Evolutionary conservation across 2,329 filamentous ascomycete genomes (phyloP), one percentile per base, ranked within the genome.

Genomic region (Alternaria rosae): DNA sequence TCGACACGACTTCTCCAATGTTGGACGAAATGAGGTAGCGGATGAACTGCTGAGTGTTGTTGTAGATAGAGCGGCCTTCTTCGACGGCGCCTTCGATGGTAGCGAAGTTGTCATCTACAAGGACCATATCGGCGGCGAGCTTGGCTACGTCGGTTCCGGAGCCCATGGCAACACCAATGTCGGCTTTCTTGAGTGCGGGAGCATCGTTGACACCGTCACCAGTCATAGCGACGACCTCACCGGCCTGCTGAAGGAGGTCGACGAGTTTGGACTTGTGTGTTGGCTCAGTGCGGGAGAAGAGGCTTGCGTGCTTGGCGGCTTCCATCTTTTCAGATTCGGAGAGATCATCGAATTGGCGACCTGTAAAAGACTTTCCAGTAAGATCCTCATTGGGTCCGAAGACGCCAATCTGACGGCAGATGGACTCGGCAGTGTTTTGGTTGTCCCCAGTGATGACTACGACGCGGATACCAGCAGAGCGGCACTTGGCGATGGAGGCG

Each of bases 21-120:
- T 99, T 99, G 67, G 94, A 98, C 9, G 94, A 98, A 79, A 99
- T 99, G 64, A 99, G 87, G 80, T 99, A 99, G 52, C 96, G 92
- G 82, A 99, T 99, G 82, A 99, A 99, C 80, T 99, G 95, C 79
- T 99, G 95, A 6, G 95, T 99, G 86, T 99, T 99, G 89, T 95
- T 98, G 87, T 97, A 99, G 82, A 99, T 99, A 67, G 94, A 94
- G 66, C 95, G 91, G 56, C 95, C 95, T 82, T 99, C 95, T 79
- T 99, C 95, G 67, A 99, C 94, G 52, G 95, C 95, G 58, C 93
- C 86, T 79, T 97, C 92, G 70, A 99, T 99, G 4, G 95, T 99
- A 65, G 95, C 95, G 80, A 99, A 99, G 85, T 99, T 99, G 83
- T 97, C 93, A 82, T 99, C 96, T 25, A 94, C 92, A 54, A 99